Evolutionary conservation across 371 early-diverging fungal genomes (phyloP), one percentile per base, ranked within the genome.

Genomic region (Umbelopsis sp.): DNA sequence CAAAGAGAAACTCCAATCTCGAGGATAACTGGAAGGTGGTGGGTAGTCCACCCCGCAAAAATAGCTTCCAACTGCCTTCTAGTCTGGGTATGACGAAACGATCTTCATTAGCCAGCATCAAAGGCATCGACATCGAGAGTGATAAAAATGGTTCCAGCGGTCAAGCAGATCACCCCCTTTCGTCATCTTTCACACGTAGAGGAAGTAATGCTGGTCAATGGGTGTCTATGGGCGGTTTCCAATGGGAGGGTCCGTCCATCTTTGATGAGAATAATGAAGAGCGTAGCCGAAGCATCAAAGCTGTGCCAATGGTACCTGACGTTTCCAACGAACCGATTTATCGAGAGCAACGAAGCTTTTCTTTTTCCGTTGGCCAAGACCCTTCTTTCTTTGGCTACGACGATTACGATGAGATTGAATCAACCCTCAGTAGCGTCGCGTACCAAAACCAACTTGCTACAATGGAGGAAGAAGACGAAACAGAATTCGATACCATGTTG

Each of bases 291-390:
- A 73, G 72, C 68, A 69, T 82, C 8, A 66, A 75, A 3, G 71
- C 82, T 24, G 80, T 80, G 3, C 83, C 83, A 16, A 83, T 83
- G 83, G 37, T 83, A 20, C 83, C 83, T 5, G 66, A 66, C 20
- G 80, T 81, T 4, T 73, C 80, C 0, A 63, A 72, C 9, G 76
- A 81, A 62, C 81, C 84, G 10, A 78, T 76, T 4, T 81, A 80
- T 64, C 72, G 84, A 14, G 80, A 81, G 41, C 84, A 83, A 4
- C 80, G 84, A 29, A 83, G 84, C 66, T 53, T 81, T 8, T 83
- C 84, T 10, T 83, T 81, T 65, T 81, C 84, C 2, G 78, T 83
- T 74, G 84, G 84, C 10, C 81, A 83, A 63, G 80, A 81, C 53
- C 76, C 78, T 10, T 65, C 79, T 1, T 75, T 73, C 48, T 83